Evolutionary conservation across 2,329 filamentous ascomycete species (phyloP), one percentile per base, ranked within the genome.

Genomic region (Rugonectria rugulosa): DNA sequence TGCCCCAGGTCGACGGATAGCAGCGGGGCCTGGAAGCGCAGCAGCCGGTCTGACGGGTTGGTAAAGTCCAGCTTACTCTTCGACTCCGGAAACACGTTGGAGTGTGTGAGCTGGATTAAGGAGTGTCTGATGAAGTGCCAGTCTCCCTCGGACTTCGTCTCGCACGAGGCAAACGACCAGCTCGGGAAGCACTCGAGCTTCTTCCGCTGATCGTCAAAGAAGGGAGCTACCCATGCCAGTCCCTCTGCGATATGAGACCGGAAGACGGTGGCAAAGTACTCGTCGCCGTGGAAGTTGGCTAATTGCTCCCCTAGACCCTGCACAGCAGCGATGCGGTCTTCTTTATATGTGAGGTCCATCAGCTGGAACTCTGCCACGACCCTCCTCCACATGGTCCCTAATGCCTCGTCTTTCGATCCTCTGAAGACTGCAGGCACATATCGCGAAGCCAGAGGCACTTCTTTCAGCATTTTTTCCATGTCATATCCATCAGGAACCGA

Each of bases 221-320:
- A 6, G n/a, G 26, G 12, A 9, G 40, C 6, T 12, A 45, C 42
- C 54, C 49, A 59, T 11, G 55, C 11, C 3, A 58, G 34, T 9
- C 57, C 55, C 8, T 51, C 9, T 6, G 54, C 49, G 3, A 60
- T 20, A 11, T 44, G 45, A 17, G 44, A 48, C 2, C 20, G 29
- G 27, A 51, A 60, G 1, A 51, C 41, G 5, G 49, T 49, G 5
- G 49, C 57, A 31, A 60, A 55, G 32, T 57, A 60, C 4, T 51
- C 24, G 17, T 10, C 37, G 1, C 29, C 32, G 3, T 57, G 37
- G 3, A 46, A n/a, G 12, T n/a, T 32, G 2, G 37, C 27, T 15
- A 60, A 44, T 5, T 29, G 54, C n/a, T 26, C 29, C 8, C 32
- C 54, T 15, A 60, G 11, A 3, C 57, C 54, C 10, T 60, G 44